phyloP scores from a whole-genome alignment of 148 eudicot genomes.

The Silene latifolia region DNA sequence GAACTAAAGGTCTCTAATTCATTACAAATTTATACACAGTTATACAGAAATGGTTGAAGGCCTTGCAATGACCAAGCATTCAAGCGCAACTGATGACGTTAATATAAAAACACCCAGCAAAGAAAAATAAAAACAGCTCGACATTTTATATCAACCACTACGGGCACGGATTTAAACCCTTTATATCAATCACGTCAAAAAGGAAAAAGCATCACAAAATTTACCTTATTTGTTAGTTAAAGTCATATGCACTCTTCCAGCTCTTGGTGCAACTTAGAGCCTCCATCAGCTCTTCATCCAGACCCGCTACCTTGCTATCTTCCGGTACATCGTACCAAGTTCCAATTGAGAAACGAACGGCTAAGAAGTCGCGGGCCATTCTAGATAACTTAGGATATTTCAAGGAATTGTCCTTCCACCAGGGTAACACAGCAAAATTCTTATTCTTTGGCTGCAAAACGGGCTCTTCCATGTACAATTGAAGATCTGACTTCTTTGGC shows the following conservation, averaged over 20 bases:
- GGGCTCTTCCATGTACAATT: slow-evolving; percentile 33
- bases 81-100: no score
- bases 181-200: no score
- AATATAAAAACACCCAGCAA: no score
- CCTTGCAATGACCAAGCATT: no score
- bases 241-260: slow-evolving; percentile 11
- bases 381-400: slow-evolving; percentile 31
- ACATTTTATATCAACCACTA: no score
- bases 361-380: slow-evolving; percentile 39
- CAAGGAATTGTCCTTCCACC: slow-evolving; percentile 32
- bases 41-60: no score
- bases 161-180: no score
- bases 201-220: neutral
- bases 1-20: no score
- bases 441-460: slow-evolving; percentile 20
- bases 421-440: slow-evolving; percentile 26
- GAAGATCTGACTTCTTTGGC: slow-evolving; percentile 26
- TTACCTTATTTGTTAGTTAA: no score
- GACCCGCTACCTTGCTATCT: slow-evolving; percentile 1
- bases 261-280: slow-evolving; percentile 33
- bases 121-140: no score
- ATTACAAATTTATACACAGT: no score
- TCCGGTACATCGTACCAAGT: slow-evolving; percentile 30
- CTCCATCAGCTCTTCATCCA: slow-evolving; percentile 21
- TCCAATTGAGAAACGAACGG: slow-evolving; percentile 32